Conservation (phyloP, 2,329 filamentous ascomycete genomes). For the Diaporthe destruens region DNA sequence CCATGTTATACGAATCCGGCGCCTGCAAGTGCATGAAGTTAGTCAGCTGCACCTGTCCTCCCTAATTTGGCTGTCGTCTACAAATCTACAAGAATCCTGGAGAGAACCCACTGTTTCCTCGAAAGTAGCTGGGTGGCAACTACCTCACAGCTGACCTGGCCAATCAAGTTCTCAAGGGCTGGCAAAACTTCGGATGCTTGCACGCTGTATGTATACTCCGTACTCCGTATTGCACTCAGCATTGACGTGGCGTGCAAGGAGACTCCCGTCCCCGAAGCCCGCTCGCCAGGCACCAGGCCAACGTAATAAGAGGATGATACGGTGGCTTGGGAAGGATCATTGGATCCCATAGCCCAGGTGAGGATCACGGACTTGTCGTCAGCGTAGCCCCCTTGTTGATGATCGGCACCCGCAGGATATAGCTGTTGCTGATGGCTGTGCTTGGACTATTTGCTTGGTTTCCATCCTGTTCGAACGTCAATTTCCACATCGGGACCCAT, state of each 20-base stretch:
- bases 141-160: too few species aligned
- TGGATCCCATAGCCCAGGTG: not conserved
- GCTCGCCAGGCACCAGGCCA: constrained; percentile 2
- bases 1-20: not conserved
- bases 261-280: not conserved
- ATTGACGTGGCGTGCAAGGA: constrained; percentile 1
- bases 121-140: too few species aligned
- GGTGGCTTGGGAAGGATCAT: constrained; percentile 1
- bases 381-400: not conserved
- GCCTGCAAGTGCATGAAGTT: too few species aligned
- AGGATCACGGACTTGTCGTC: not conserved
- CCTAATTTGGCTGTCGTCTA: too few species aligned
- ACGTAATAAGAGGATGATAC: not conserved
- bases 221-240: not conserved
- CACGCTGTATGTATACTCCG: too few species aligned
- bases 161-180: too few species aligned
- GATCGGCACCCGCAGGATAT: not conserved
- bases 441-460: not conserved
- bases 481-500: constrained; percentile 10
- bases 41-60: too few species aligned
- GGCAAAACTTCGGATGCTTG: too few species aligned
- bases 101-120: too few species aligned
- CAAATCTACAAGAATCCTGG: too few species aligned
- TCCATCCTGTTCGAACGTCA: not conserved
- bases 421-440: constrained; percentile 1